Base-by-base conservation (phyloP, 2,329 filamentous ascomycete genomes). In the Lasiodiplodia sp. region DNA sequence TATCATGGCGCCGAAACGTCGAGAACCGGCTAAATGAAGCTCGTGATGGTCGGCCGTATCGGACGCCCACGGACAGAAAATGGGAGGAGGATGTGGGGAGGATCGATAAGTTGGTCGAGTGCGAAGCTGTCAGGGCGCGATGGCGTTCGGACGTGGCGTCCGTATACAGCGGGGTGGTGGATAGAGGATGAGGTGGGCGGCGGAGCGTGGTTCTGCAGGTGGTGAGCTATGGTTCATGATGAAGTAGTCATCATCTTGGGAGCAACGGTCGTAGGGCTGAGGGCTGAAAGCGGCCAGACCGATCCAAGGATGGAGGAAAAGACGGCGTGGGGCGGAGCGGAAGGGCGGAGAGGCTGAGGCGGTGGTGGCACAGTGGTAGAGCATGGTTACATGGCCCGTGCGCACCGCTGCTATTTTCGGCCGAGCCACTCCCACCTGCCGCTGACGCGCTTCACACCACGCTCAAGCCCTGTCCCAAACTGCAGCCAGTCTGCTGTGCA, bases 331-430 rank as follows among this genome's bases (percentile, higher is more conserved):
- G 28, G 60, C 25, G 44, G 60, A 38, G 60, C 44, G 44, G 60
- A 49, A 64, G 44, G 38, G 60, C 44, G 60, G 47, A n/a, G 47
- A 38, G n/a, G 60, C 28, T 37, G 60, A 12, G 44, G 28, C 14
- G 47, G 60, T 31, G 47, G 31, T 51, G 60, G 44, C n/a, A 23
- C 23, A 37, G 58, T 16, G 25, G 23, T 25, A 12, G 44, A 37
- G 44, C 60, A 63, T 34, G 21, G 58, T 63, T 64, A 31, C 60
- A 64, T 49, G 28, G 60, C 23, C 58, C 23, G 60, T 52, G 60
- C 60, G 60, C 60, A 12, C 12, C 28, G 28, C 44, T 64, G 47
- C 60, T 64, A 64, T 64, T 64, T 64, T 64, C n/a, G 18, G 60
- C 44, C 25, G n/a, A 44, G 55, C 58, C 56, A 28, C 58, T 23